Conservation (phyloP, 352 stramenopile species). For the Pythium apleroticum region DNA sequence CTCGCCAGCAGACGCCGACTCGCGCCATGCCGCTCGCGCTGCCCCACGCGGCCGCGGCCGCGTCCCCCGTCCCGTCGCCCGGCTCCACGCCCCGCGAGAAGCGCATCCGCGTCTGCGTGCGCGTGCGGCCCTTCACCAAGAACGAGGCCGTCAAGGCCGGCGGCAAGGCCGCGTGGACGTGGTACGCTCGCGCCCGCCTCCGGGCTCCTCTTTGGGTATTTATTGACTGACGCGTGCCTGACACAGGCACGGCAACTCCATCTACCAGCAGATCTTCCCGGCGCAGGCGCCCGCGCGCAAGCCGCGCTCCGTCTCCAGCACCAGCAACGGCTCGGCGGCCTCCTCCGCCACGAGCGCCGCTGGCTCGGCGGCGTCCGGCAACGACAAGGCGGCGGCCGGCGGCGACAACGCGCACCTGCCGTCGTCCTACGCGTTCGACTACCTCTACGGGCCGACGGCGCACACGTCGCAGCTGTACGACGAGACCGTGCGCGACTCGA, state of each 20-base stretch:
- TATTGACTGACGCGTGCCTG: not conserved
- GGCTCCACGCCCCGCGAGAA: slow-evolving; percentile 40
- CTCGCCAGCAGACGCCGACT: too few species aligned
- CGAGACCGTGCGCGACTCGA: slow-evolving; percentile 74
- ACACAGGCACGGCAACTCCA: slow-evolving; percentile 79
- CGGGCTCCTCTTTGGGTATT: not conserved
- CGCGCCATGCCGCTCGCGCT: not conserved
- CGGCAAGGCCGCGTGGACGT: slow-evolving; percentile 82
- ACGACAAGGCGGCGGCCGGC: not conserved
- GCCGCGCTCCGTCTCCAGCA: not conserved
- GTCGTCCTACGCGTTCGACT: slow-evolving; percentile 86
- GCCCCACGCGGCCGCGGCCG: not conserved
- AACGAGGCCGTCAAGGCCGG: slow-evolving; percentile 68
- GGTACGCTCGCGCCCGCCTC: slow-evolving; percentile 29
- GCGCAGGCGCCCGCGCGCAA: slow-evolving; percentile 40
- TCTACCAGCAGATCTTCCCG: slow-evolving; percentile 88
- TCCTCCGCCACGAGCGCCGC: not conserved
- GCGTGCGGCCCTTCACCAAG: slow-evolving; percentile 71
- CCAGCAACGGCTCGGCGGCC: slow-evolving; percentile 8
- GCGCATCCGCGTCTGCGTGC: slow-evolving; percentile 80
- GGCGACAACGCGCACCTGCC: slow-evolving; percentile 36
- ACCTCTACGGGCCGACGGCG: slow-evolving; percentile 74
- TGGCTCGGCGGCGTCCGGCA: not conserved
- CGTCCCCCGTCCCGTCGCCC: slow-evolving; percentile 2
- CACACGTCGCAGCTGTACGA: slow-evolving; percentile 83